Evolutionary conservation across 345 rosid species (phyloP), one percentile per base, ranked within the genome.

Genomic region (Boechera divaricarpa): DNA sequence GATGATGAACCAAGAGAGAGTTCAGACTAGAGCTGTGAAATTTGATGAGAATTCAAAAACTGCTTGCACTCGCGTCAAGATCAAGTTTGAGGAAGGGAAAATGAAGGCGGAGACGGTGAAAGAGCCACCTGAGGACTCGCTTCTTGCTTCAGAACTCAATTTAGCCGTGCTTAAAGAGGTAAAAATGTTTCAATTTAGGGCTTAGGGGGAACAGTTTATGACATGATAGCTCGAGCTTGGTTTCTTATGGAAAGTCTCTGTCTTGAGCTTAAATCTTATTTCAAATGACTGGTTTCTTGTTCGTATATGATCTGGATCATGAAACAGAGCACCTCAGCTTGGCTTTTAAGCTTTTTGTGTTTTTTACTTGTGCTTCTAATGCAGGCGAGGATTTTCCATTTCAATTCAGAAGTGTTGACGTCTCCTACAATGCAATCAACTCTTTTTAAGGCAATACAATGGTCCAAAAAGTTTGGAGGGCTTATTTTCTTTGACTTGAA

Each of bases 131-230:
- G 98, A 94, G 85, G 89, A 88, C 66, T 89, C 90, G 12, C 88
- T 94, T 75, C 85, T 80, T 47, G 65, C 59, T 69, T 88, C 93
- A 31, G 97, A 94, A 59, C 63, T 94, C 59, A 92, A 88, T 76
- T 79, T 92, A 69, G 74, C 95, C 24, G 94, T 92, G 49, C 88
- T 94, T 41, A 92, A 88, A 83, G 98, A 94, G 98, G 98, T 94
- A 72, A 74, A 12, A 26, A 0, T 21, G 8, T 33, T 52, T 35
- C 36, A 8, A 1, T 49, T 13, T 56, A 11, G 28, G 5, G 44
- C 54, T 69, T 76, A 53, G 7, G 18, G 1, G 16, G 7, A 45
- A 45, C 16, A 45, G 5, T 15, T 12, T 47, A 2, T 6, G 7
- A 47, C 51, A 47, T n/a, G 11, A 35, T 24, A 35, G 54, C 54